Percentiles rank a stretch among this genome's conserved stretches.
Evolutionary conservation across 2,329 filamentous ascomycete genomes (phyloP).

Genomic region (Neopestalotiopsis clavispora): DNA sequence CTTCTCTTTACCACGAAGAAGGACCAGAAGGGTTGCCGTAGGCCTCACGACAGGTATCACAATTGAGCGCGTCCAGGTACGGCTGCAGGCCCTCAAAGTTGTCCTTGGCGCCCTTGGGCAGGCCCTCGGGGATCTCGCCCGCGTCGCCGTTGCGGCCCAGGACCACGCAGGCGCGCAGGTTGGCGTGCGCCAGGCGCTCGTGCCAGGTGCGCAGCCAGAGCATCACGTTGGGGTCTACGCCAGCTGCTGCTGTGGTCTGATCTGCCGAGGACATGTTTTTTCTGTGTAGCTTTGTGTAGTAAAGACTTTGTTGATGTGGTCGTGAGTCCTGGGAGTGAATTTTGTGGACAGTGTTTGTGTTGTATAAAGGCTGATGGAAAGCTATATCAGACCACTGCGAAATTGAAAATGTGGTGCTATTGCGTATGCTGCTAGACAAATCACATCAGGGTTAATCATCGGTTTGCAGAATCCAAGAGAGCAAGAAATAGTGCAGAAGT

Average conservation of each 20-base stretch:
- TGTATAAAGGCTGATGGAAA: too few species aligned
- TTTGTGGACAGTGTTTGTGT: neutral
- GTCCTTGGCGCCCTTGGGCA: neutral
- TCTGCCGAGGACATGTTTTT: neutral
- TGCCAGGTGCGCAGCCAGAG: constrained; percentile 5
- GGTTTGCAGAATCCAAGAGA: neutral
- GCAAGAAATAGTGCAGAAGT: neutral
- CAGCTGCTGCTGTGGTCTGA: neutral
- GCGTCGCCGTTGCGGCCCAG: constrained; percentile 10
- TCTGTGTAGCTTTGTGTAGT: too few species aligned
- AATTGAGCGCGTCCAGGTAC: constrained; percentile 11
- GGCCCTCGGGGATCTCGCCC: constrained; percentile 5
- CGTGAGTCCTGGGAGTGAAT: neutral
- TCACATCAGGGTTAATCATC: neutral
- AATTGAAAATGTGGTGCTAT: neutral
- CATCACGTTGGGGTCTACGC: constrained; percentile 5
- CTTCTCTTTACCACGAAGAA: constrained; percentile 5
- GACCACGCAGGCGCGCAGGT: constrained; percentile 2
- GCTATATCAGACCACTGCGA: too few species aligned
- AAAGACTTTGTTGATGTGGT: too few species aligned
- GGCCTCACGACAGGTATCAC: neutral
- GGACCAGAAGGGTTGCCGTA: constrained; percentile 9
- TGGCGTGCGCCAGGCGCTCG: constrained; percentile 9
- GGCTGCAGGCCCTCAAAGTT: constrained; percentile 11
- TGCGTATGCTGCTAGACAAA: neutral